A percentile compares a stretch with the other conserved stretches of the same genome.
Conservation (phyloP, 768 basidiomycete species). For the Pisolithus sp. region DNA sequence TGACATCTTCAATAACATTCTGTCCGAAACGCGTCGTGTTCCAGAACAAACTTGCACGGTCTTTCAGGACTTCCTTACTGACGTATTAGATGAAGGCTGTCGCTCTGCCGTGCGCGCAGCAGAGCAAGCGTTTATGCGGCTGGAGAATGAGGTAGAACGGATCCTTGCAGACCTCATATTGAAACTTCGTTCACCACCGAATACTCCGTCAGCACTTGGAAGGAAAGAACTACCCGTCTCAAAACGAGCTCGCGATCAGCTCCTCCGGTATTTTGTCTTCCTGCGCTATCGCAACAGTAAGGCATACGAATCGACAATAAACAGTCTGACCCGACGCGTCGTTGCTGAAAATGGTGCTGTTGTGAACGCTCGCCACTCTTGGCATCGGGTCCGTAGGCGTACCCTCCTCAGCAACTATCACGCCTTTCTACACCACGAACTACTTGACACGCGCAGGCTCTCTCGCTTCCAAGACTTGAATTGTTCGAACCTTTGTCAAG, state of each 20-base stretch:
- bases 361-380: constrained; percentile 14
- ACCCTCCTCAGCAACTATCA: constrained; percentile 22
- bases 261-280: constrained; percentile 49
- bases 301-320: constrained; percentile 37
- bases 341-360: constrained; percentile 16
- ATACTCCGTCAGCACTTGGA: background rate
- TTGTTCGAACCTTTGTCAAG: constrained; percentile 43
- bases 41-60: constrained; percentile 31
- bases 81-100: constrained; percentile 31
- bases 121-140: constrained; percentile 35
- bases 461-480: constrained; percentile 23
- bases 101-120: constrained; percentile 33
- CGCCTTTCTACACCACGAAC: constrained; percentile 21
- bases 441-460: background rate
- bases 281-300: constrained; percentile 52
- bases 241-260: constrained; percentile 26
- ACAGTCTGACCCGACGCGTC: constrained; percentile 18
- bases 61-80: constrained; percentile 37
- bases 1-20: constrained; percentile 45
- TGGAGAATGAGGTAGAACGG: constrained; percentile 38
- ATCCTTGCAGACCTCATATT: constrained; percentile 32
- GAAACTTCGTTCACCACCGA: constrained; percentile 24
- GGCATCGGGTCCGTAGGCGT: constrained; percentile 25
- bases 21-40: constrained; percentile 39
- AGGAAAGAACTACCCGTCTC: constrained; percentile 17